Percentiles rank a stretch among this genome's conserved stretches.
phyloP scores from a whole-genome alignment of 495 filamentous ascomycete species.

The Hypoxylon intermedium region DNA sequence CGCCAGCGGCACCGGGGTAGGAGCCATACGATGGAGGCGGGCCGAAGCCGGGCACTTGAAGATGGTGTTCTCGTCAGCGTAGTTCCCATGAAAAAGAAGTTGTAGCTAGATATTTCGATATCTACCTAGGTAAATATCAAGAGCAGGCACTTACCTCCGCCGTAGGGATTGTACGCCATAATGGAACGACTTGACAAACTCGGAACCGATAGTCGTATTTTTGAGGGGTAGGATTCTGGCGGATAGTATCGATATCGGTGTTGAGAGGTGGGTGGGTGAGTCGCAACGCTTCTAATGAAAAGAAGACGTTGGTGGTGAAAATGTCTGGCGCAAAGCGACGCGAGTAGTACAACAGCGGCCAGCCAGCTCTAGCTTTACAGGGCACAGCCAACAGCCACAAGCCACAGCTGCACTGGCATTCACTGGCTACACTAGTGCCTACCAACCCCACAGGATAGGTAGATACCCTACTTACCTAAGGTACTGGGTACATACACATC shows the following conservation, averaged over 20 bases:
- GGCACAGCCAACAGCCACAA: neutral
- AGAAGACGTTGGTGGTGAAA: conserved; percentile 9
- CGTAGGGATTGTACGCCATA: conserved; percentile 81
- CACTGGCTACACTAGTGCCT: no score
- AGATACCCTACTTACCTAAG: no score
- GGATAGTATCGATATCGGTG: neutral
- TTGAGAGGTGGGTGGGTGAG: neutral
- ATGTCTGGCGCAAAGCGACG: conserved; percentile 12
- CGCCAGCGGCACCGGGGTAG: conserved; percentile 68
- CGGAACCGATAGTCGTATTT: neutral
- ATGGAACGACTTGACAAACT: conserved; percentile 20
- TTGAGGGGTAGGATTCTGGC: neutral
- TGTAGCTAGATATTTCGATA: neutral
- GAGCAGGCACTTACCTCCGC: conserved; percentile 60
- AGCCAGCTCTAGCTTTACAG: neutral
- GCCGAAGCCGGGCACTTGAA: conserved; percentile 65
- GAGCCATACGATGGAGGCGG: conserved; percentile 73
- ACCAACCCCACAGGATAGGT: no score
- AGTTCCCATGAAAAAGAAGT: neutral
- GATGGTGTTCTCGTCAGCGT: conserved; percentile 16
- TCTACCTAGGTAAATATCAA: neutral
- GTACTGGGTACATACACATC: no score
- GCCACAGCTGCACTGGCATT: no score
- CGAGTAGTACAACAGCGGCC: neutral
- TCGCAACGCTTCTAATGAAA: neutral